Evolutionary conservation across 2,329 filamentous ascomycete genomes (phyloP), one percentile per base, ranked within the genome.

Genomic region (Corinectria fuckeliana): DNA sequence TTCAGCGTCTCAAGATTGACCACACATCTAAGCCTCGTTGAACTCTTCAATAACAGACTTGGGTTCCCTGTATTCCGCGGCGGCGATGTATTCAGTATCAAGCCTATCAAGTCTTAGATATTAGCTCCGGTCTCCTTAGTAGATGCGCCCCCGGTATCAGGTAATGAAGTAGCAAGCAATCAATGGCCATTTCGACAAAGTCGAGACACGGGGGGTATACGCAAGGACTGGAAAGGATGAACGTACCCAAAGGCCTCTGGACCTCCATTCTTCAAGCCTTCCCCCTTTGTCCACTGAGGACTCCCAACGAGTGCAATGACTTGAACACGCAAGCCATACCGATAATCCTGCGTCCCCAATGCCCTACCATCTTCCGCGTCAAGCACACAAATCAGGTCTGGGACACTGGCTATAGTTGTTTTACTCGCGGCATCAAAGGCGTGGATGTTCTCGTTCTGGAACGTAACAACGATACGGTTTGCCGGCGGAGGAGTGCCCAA

Each of bases 281-380:
- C 60, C 20, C 49, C 53, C 49, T 38, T 32, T 0, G 55, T 65
- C 63, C 63, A 66, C 4, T 59, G 53, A 0, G 56, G 50, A 2
- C 56, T 62, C 1, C 62, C 57, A 10, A 56, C 45, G 5, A 65
- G 34, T 5, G 26, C 63, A 2, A 65, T 4, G 1, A 63, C 52
- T 4, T 52, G 44, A 0, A 65, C 63, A 34, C 51, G 53, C 1
- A 59, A 30, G 0, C 63, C 63, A 1, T 65, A 65, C 18, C 53
- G 25, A 32, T 56, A 65, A 28, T 65, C 63, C 0, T 54, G 61
- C 1, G 61, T 58, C 2, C 63, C 63, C 0, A 65, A 23, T 21
- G 63, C 63, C 14, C 23, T 45, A 2, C 63, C 62, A 0, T 51
- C 48, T 3, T 58, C 62, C 0, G 51, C 50, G 7, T 65, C 61